Conservation (phyloP, 805 yeast species). For the Zygotorulaspora chibaensis region DNA sequence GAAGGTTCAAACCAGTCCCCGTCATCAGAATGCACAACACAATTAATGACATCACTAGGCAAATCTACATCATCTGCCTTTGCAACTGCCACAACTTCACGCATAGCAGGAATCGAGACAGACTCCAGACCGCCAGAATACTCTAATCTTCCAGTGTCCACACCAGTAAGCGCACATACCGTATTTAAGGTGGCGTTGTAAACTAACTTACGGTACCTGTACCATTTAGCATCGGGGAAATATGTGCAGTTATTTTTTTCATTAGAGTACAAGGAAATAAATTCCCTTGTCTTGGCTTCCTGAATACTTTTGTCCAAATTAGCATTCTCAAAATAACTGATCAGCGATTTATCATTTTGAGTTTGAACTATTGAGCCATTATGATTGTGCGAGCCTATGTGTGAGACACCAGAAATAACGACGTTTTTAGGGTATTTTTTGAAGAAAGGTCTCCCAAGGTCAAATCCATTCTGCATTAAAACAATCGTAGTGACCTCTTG, state of each 20-base stretch:
- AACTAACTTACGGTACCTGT: conserved; percentile 63
- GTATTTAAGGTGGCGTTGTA: conserved; percentile 69
- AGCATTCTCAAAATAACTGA: conserved; percentile 48
- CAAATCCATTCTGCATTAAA: conserved; percentile 61
- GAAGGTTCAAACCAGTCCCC: conserved; percentile 62
- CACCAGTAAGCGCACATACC: conserved; percentile 51
- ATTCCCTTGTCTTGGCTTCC: conserved; percentile 38
- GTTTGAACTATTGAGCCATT: conserved; percentile 45
- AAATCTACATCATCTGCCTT: conserved; percentile 60
- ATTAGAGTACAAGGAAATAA: conserved; percentile 44
- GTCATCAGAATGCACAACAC: conserved; percentile 54
- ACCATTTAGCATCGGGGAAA: conserved; percentile 44
- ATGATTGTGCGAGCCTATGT: conserved; percentile 52
- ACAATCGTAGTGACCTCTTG: conserved; percentile 44
- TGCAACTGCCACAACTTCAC: conserved; percentile 62
- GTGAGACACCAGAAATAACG: conserved; percentile 57
- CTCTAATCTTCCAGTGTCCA: conserved; percentile 55
- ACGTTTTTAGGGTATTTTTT: conserved; percentile 47
- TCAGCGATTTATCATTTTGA: conserved; percentile 41
- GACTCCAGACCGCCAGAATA: conserved; percentile 41
- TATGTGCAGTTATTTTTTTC: conserved; percentile 40
- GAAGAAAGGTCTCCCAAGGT: conserved; percentile 50
- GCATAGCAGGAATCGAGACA: conserved; percentile 57
- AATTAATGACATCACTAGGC: conserved; percentile 45
- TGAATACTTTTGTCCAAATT: conserved; percentile 26